Evolutionary conservation across 371 early-diverging fungal species (phyloP), one percentile per base, ranked within the genome.

Genomic region (Mortierella sp.): DNA sequence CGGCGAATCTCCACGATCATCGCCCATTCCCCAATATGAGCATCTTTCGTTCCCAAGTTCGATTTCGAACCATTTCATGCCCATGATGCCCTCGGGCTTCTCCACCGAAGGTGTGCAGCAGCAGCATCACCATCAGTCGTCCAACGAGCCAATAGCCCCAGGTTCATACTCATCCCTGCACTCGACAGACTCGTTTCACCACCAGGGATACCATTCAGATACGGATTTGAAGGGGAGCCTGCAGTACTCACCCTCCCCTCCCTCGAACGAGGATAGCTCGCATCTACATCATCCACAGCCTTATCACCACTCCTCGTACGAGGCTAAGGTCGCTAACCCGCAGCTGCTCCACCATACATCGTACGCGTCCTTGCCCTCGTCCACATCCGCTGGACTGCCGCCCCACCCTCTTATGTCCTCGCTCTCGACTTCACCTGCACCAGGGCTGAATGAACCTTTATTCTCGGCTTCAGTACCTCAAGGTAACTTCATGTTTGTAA

Each of bases 21-120:
- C 64, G 11, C 68, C 72, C 17, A 69, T 75, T 60, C 61, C 60
- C 24, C 76, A 75, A 27, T 75, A 75, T 50, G 76, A 75, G 24
- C 69, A 75, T 21, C 68, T 75, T 50, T 46, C 75, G 14, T 75
- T 75, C 57, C 60, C 76, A 1, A 51, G 69, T 1, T 75, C 76
- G 14, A 75, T 75, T 48, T 68, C 75, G 59, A 68, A 55, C 0
- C 76, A 75, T 43, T 75, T 75, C 31, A 75, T 75, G 69, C 69
- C 76, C 2, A 56, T 69, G 50, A 59, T 75, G 57, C 50, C 63
- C n/a, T 59, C 75, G 4, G 68, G 64, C 17, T 58, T 72, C 28
- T 44, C 59, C 6, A 21, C 56, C 14, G 64, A 63, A 9, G 39
- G 50, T 4, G 37, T 41, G 5, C 63, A 60, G 14, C 70, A 57